A percentile compares a stretch with the other conserved stretches of the same genome.
phyloP scores from a whole-genome alignment of 2,329 filamentous ascomycete genomes.

The Verticillium klebahnii region DNA sequence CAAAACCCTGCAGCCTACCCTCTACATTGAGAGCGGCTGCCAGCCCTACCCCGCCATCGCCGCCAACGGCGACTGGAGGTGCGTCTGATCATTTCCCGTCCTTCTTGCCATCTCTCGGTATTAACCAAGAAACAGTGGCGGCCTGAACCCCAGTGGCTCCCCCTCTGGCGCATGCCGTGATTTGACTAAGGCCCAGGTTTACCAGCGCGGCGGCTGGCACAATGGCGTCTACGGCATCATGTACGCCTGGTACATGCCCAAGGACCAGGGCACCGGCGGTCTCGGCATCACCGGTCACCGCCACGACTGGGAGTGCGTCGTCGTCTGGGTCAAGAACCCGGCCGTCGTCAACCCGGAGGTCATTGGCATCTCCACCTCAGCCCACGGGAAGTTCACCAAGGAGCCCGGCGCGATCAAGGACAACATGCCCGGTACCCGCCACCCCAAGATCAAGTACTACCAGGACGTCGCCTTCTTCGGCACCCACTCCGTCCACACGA shows the following conservation, averaged over 20 bases:
- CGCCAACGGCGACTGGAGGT: not conserved
- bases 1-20: not conserved
- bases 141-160: not conserved
- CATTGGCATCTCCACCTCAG: not conserved
- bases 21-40: not conserved
- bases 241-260: constrained; percentile 42
- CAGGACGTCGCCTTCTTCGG: not conserved
- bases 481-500: not conserved
- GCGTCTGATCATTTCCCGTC: not conserved
- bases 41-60: not conserved
- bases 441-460: not conserved
- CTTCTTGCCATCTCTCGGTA: not conserved
- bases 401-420: not conserved
- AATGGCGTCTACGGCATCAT: constrained; percentile 29
- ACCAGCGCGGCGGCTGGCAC: constrained; percentile 21
- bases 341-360: not conserved
- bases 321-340: constrained; percentile 19
- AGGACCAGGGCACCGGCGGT: constrained; percentile 32
- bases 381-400: not conserved
- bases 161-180: not conserved
- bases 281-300: constrained; percentile 7
- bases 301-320: constrained; percentile 20
- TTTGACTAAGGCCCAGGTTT: not conserved
- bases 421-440: not conserved
- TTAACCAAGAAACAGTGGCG: not conserved